A percentile compares a stretch with the other conserved stretches of the same genome.
Conservation (phyloP, 345 rosid species). For the Brassica juncea region DNA sequence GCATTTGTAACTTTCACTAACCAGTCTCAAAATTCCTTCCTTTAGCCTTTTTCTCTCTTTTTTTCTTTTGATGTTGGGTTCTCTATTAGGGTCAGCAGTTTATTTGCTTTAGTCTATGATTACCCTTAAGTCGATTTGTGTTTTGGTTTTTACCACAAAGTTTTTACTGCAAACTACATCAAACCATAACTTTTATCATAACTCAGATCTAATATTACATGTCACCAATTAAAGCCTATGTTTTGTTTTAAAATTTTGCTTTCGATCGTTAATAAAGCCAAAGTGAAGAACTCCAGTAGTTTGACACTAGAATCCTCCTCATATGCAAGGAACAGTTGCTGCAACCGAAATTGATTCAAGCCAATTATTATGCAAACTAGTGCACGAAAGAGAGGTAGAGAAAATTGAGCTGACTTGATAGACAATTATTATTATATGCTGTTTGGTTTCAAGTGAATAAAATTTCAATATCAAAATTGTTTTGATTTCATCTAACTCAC, state of each 20-base stretch:
- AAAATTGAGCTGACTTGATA: not conserved
- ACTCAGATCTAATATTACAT: too few relatives aligned
- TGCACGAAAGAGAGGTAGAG: not conserved
- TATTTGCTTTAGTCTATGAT: not conserved
- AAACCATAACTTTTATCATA: too few relatives aligned
- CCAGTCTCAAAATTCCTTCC: not conserved
- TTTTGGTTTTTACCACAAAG: not conserved
- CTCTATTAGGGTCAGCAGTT: not conserved
- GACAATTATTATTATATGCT: not conserved
- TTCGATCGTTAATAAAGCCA: not conserved
- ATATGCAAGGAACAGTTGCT: conserved; percentile 59
- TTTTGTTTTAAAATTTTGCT: not conserved
- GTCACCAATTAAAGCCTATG: too few relatives aligned
- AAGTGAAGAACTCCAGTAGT: not conserved
- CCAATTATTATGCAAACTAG: not conserved
- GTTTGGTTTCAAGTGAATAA: not conserved
- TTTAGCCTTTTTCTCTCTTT: not conserved
- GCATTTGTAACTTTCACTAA: not conserved
- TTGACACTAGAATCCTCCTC: conserved; percentile 64
- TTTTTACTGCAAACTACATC: too few relatives aligned
- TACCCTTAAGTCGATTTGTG: not conserved
- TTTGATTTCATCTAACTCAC: not conserved
- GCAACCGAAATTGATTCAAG: conserved; percentile 37
- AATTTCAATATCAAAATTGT: not conserved
- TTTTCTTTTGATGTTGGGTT: not conserved